Evolutionary conservation across 257 asterid genomes (phyloP).

Genomic region (Solanum ahanhuiri): DNA sequence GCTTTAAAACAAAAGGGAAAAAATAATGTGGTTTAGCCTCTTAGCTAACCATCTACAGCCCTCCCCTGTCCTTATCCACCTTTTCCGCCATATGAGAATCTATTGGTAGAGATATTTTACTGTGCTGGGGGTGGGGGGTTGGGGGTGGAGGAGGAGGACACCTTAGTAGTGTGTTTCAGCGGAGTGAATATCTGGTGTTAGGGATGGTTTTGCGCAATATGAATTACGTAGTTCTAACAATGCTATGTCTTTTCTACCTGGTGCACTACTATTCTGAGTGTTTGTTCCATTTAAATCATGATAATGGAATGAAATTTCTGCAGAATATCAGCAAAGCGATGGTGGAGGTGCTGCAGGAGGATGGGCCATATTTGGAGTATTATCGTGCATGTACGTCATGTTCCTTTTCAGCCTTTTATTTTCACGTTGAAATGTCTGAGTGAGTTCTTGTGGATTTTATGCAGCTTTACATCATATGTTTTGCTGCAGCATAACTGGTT

Average conservation of each 20-base stretch:
- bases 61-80: background rate
- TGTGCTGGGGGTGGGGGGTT: background rate
- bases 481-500: background rate
- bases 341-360: conserved; percentile 48
- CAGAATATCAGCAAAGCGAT: conserved; percentile 52
- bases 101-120: background rate
- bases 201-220: background rate
- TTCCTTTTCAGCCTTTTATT: background rate
- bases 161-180: background rate
- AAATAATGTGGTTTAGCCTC: background rate
- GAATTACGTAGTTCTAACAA: background rate
- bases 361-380: conserved; percentile 86
- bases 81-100: background rate
- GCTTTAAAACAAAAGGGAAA: background rate
- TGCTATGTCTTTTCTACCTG: background rate
- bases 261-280: background rate
- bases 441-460: background rate
- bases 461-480: background rate
- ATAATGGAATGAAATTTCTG: background rate
- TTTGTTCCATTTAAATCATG: background rate
- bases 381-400: conserved; percentile 68
- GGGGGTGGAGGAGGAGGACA: background rate
- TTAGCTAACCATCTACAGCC: background rate
- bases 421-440: background rate
- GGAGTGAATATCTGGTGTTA: background rate